Evolutionary conservation across 2,329 filamentous ascomycete species (phyloP), one percentile per base, ranked within the genome.

Genomic region (Monilinia fructigena): DNA sequence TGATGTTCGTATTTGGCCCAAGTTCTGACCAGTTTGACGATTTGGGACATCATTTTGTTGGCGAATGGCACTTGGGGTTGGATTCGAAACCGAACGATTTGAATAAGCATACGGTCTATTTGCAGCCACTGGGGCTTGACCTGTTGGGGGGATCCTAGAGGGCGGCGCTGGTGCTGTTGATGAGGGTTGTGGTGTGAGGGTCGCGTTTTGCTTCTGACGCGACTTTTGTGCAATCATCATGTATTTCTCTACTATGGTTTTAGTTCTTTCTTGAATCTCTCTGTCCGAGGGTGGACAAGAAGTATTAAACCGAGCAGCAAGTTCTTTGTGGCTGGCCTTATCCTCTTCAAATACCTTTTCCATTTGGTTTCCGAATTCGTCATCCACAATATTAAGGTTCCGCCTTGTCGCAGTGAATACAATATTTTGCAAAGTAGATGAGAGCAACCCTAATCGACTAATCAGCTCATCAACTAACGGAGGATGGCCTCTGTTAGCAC

Each of bases 381-480:
- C 76, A 66, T 81, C 79, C 7, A 56, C 31, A 20, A 79, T 70
- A 4, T 79, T 79, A 69, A 84, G 76, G n/a, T 82, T 78, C 50
- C 84, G 80, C 58, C 82, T 74, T 14, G 80, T 78, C 5, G 82
- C 79, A 35, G 79, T 80, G 71, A 87, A 89, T 3, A 86, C 75
- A 38, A 86, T 81, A 1, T 74, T 75, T 70, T 86, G 83, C 8
- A 90, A 75, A 1, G 81, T 78, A 0, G 77, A 73, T 0, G 86
- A 89, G 10, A 73, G 74, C 16, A 88, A 74, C 7, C 75, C 73
- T 47, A 89, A 78, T 16, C 75, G 70, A n/a, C 75, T 73, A 5
- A 80, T 74, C 38, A 90, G 76, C 71, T 89, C 87, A 63, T 81
- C 79, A 45, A 85, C 80, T n/a, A 87, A 76, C 6, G 86, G 82